phyloP scores from a whole-genome alignment of 306 rosid species.

The Bauhinia variegata region DNA sequence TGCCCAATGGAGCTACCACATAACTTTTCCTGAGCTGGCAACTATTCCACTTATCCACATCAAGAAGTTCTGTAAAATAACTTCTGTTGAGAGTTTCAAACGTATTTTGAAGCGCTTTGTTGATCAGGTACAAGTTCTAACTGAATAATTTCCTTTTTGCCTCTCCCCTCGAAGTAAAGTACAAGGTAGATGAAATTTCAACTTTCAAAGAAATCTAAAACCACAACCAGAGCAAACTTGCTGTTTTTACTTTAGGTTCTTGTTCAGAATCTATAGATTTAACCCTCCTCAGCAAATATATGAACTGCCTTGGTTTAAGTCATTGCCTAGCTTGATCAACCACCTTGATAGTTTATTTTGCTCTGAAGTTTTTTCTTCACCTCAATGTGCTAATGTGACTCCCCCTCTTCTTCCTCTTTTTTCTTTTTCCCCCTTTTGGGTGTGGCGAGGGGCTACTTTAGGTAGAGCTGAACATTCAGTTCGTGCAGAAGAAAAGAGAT shows the following conservation, averaged over 20 bases:
- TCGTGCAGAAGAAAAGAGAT: conserved; percentile 78
- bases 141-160: conserved; percentile 4
- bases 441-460: conserved; percentile 34
- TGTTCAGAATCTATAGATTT: conserved; percentile 2
- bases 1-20: conserved; percentile 79
- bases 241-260: conserved; percentile 7
- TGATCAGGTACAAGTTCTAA: conserved; percentile 70
- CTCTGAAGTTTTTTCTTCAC: not conserved
- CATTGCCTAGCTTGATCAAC: conserved; percentile 7
- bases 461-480: conserved; percentile 83
- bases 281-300: not conserved
- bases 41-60: conserved; percentile 71
- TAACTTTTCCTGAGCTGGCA: conserved; percentile 92
- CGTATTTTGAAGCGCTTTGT: conserved; percentile 77
- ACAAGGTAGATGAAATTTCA: conserved; percentile 10
- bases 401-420: not conserved
- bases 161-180: not conserved
- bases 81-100: conserved; percentile 68
- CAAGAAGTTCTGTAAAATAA: conserved; percentile 66
- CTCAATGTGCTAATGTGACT: too few relatives aligned
- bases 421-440: conserved; percentile 3
- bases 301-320: not conserved
- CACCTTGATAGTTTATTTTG: conserved; percentile 3
- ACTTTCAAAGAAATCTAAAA: conserved; percentile 7
- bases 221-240: not conserved